Base-by-base conservation (phyloP, 768 basidiomycete genomes). In the Tylopilus intermedius region DNA sequence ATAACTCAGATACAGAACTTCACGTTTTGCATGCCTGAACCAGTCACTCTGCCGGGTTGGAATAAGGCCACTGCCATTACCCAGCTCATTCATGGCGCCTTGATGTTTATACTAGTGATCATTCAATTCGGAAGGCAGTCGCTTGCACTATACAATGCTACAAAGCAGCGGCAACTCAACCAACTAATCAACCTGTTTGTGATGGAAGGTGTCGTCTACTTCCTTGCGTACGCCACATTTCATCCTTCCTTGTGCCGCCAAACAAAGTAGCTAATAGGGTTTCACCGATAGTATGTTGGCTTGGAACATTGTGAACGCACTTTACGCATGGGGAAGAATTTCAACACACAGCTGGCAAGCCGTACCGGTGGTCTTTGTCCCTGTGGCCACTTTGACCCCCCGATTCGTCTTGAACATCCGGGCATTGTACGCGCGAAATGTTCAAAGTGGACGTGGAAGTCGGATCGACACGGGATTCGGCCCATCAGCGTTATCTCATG, bases 371-470 rank as follows among this genome's bases (percentile, higher is more conserved):
- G 10, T 9, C 13, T 9, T 54, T 22, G 7, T 45, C 18, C 53
- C 53, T 14, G 21, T 50, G 3, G 22, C 32, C 29, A 43, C 40
- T 33, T 18, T 57, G 3, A 1, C 32, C 22, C 55, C 47, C 0
- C 57, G 51, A 37, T 54, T 58, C 33, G 43, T 58, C 30, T 8
- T 58, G 21, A 49, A 9, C 35, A 8, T 59, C 8, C 56, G 58
- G 26, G 45, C 44, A 9, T 26, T 57, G 35, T 53, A 51, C 10
- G 47, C 47, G 4, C 45, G 27, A 8, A 37, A 45, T 7, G 11
- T 37, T 11, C 48, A 4, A 4, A 4, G 38, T 3, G n/a, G 26
- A 22, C 2, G 3, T 24, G 22, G 9, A 4, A 18, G 7, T 14
- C 45, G 48, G 8, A 46, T 60, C 13, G 51, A 56, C 32, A 29